A percentile compares a stretch with the other conserved stretches of the same genome.
Evolutionary conservation across 192 early-diverging fungal species (phyloP).

Genomic region (Backusella australiensis): DNA sequence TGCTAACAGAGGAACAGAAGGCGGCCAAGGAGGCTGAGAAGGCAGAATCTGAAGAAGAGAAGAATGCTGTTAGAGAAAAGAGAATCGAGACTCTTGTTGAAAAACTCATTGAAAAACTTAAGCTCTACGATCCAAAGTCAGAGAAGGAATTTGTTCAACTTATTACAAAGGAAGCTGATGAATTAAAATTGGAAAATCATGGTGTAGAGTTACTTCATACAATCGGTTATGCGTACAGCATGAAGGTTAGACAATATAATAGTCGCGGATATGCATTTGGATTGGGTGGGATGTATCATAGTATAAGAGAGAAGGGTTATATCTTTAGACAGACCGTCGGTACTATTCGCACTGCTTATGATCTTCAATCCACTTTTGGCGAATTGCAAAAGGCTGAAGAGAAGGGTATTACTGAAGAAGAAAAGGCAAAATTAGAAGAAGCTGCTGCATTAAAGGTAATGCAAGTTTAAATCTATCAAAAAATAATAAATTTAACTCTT

Average conservation of each 20-base stretch:
- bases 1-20: slow-evolving; percentile 50
- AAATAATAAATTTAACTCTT: background rate
- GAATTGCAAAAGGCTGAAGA: slow-evolving; percentile 92
- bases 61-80: slow-evolving; percentile 50
- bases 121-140: slow-evolving; percentile 62
- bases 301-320: slow-evolving; percentile 86
- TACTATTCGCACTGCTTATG: slow-evolving; percentile 88
- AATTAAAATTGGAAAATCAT: slow-evolving; percentile 85
- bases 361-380: slow-evolving; percentile 87
- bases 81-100: slow-evolving; percentile 71
- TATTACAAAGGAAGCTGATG: slow-evolving; percentile 79
- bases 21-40: slow-evolving; percentile 56
- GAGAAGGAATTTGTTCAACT: slow-evolving; percentile 65
- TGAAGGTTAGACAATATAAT: slow-evolving; percentile 86
- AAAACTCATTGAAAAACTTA: slow-evolving; percentile 76
- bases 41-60: slow-evolving; percentile 58
- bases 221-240: slow-evolving; percentile 87
- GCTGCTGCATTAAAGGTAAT: slow-evolving; percentile 58
- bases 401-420: slow-evolving; percentile 65
- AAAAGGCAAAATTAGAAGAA: slow-evolving; percentile 67
- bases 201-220: slow-evolving; percentile 93
- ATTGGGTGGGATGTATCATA: slow-evolving; percentile 66
- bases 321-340: slow-evolving; percentile 89
- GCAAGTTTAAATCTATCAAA: background rate
- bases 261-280: slow-evolving; percentile 70